Evolutionary conservation across 2,329 filamentous ascomycete species (phyloP), one percentile per base, ranked within the genome.

Genomic region (Ceratocystis ficicola): DNA sequence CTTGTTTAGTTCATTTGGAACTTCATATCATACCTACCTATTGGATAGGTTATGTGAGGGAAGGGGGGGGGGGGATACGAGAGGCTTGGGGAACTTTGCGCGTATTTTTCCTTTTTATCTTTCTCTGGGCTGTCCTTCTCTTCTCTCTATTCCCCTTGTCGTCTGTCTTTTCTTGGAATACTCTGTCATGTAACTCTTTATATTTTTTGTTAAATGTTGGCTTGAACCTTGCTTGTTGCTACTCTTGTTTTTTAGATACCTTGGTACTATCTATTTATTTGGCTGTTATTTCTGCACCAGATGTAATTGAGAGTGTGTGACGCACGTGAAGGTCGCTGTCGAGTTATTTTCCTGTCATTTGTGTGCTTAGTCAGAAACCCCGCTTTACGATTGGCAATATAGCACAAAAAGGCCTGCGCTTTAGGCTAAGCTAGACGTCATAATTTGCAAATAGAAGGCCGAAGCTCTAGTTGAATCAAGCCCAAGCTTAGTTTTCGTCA

Each of bases 161-260:
- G 57, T 66, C 30, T 61, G 3, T 57, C 28, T 22, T n/a, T 44
- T 32, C 4, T 55, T 65, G 50, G n/a, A 61, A 59, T 65, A 62
- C 64, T 65, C 32, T 41, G 59, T 52, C 30, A 41, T 65, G 65
- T 32, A 50, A 22, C 25, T 52, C 20, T 52, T 15, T 52, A 5
- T 67, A 20, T 61, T 65, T 36, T 20, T 44, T 50, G 61, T 52
- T 44, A 25, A 59, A 59, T 59, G 30, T 59, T 59, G 55, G 55
- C 5, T 59, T 59, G 55, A 59, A 36, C 52, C 17, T 60, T 44
- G 64, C 17, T 44, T 25, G 41, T 57, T 41, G 5, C 15, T 28
- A 41, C 36, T 41, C 36, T 41, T 41, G 36, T 61, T 55, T 63
- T 63, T 7, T 63, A 63, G 61, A 63, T 64, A 60, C 50, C 63